Evolutionary conservation across 805 yeast species (phyloP).

Genomic region (Candida morakotiae): DNA sequence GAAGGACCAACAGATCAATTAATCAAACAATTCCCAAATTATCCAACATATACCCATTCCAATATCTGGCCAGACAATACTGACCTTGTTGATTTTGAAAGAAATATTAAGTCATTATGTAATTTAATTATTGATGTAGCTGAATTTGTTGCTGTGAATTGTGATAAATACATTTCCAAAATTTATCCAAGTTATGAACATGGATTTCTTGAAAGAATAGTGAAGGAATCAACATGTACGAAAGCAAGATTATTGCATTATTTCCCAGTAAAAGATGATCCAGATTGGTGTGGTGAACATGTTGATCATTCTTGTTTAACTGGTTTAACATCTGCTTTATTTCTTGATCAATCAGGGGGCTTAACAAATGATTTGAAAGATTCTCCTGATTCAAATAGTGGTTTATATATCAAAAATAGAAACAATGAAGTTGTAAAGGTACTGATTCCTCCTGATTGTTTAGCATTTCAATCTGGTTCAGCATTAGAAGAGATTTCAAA

Average conservation of each 20-base stretch:
- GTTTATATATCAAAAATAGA: not conserved
- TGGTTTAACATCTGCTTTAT: conserved; percentile 54
- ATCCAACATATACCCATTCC: conserved; percentile 43
- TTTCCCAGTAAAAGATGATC: conserved; percentile 32
- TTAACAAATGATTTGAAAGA: conserved; percentile 41
- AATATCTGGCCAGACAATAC: conserved; percentile 48
- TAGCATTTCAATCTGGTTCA: conserved; percentile 61
- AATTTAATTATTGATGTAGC: conserved; percentile 47
- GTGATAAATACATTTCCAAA: conserved; percentile 42
- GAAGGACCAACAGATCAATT: conserved; percentile 45
- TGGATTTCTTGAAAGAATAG: conserved; percentile 38
- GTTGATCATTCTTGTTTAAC: conserved; percentile 58
- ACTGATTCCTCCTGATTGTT: conserved; percentile 49
- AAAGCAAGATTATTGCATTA: conserved; percentile 58
- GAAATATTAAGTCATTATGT: conserved; percentile 35
- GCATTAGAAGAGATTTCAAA: conserved; percentile 49
- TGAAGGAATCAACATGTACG: conserved; percentile 47
- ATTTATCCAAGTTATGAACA: conserved; percentile 23
- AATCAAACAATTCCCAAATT: conserved; percentile 23
- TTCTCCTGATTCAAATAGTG: conserved; percentile 37
- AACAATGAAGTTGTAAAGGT: conserved; percentile 48
- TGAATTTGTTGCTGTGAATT: conserved; percentile 46
- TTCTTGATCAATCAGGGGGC: conserved; percentile 35
- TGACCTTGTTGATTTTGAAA: conserved; percentile 30
- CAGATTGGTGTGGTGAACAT: conserved; percentile 62